Base-by-base conservation (phyloP, 2,329 filamentous ascomycete genomes). In the Alternaria infectoria region DNA sequence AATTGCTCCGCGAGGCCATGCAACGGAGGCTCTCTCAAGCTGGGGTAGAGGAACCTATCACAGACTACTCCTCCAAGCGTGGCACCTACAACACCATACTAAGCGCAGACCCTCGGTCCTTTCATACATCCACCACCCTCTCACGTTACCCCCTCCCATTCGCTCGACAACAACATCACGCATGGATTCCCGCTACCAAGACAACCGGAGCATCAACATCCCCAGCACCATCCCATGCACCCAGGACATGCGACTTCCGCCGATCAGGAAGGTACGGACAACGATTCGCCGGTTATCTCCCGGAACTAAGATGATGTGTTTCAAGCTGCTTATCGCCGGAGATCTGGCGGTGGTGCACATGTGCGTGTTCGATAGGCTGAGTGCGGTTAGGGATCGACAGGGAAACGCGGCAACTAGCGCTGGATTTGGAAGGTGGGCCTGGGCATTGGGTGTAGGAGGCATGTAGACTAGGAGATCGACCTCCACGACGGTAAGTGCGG, bases 231-330 rank as follows among this genome's bases (percentile, higher is more conserved):
- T 3, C 36, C 57, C 43, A 45, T 28, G 28, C 28, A 46, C 6
- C 51, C 51, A 45, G 28, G 23, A 19, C 26, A 52, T 30, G 51
- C 47, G 32, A 51, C 26, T 60, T 61, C 56, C 54, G 61, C 69
- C 40, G 64, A 74, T 72, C 59, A 62, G 71, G 71, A 68, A 74
- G 71, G 71, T 74, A 67, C 60, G 57, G 15, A 54, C 52, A 47
- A 49, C 32, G 57, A 61, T 64, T 69, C 60, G 65, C 55, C 54
- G 55, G 30, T 11, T 36, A 45, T 36, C 15, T 23, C 40, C 25
- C 51, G 23, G 28, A 32, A 61, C 56, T 58, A 58, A 63, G 54
- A 59, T 47, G 46, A 64, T 55, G 45, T 58, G 68, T 71, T 74
- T 68, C 66, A 68, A 36, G 54, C 52, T 32, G 54, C 58, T 71